These are phyloP conservation scores for Monosporascus sp. DNA, from an alignment of 2,329 filamentous ascomycete species.

Conservation along the genomic window DNA sequence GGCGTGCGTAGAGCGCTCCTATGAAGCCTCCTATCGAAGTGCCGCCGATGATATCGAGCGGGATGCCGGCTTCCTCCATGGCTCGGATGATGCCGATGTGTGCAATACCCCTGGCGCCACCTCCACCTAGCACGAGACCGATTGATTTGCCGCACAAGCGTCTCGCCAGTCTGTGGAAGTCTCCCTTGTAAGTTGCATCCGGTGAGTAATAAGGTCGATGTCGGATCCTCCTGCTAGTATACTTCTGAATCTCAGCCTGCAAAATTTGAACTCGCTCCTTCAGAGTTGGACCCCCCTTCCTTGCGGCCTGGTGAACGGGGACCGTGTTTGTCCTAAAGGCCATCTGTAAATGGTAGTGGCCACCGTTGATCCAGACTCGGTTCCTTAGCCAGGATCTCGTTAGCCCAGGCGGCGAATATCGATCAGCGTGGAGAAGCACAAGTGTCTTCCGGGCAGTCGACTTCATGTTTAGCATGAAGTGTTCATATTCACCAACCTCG, in stretches of 20 bases:
- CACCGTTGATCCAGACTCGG: conserved; percentile 95
- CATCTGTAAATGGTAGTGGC: conserved; percentile 98
- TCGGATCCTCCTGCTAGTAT: conserved; percentile 87
- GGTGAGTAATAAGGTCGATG: conserved; percentile 86
- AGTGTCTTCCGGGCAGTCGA: conserved; percentile 92
- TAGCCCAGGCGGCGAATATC: conserved; percentile 78
- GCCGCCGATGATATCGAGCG: conserved; percentile 90
- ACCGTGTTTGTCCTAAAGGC: conserved; percentile 71
- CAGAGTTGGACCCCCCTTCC: conserved; percentile 76
- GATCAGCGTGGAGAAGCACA: conserved; percentile 81
- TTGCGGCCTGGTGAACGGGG: conserved; percentile 67
- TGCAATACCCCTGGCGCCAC: conserved; percentile 84
- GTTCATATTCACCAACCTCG: conserved; percentile 90
- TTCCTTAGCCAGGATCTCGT: conserved; percentile 89
- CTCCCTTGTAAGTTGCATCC: conserved; percentile 89
- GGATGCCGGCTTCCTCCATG: conserved; percentile 92
- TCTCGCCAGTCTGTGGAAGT: conserved; percentile 89
- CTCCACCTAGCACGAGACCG: conserved; percentile 87
- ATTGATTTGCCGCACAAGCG: conserved; percentile 91
- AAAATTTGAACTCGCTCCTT: conserved; percentile 92
- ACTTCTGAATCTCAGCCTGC: conserved; percentile 97
- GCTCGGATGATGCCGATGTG: conserved; percentile 93
- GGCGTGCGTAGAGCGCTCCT: conserved; percentile 88
- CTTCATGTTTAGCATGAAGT: conserved; percentile 94
- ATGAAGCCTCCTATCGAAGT: conserved; percentile 97